Evolutionary conservation across 2,329 filamentous ascomycete species (phyloP), one percentile per base, ranked within the genome.

Genomic region (Zalaria obscura): DNA sequence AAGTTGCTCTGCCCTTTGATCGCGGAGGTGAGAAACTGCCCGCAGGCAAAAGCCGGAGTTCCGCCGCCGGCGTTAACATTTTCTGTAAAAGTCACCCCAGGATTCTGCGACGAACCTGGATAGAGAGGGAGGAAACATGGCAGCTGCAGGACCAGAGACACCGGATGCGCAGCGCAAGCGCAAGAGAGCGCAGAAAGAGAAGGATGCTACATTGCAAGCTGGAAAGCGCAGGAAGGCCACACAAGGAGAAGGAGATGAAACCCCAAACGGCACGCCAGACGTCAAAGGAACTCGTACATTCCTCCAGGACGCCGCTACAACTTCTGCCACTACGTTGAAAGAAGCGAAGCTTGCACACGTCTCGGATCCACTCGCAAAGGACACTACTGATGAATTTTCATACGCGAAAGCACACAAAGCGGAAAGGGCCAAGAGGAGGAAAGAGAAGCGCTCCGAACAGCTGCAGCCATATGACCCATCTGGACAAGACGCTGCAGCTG

Each of bases 181-280:
- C 37, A 46, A 46, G 41, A 40, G 41, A 27, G 36, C 39, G 5
- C 38, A 45, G 27, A 40, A 40, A 26, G 42, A 47, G 26, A 44
- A 46, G 37, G 41, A 32, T 7, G 29, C 7, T 18, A 18, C 18
- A 18, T 18, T 18, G 18, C 18, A 18, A 18, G 44, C 37, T 41
- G 44, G 41, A 40, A 38, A 27, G 36, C 39, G 5, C 38, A 45
- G 27, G 37, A 40, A 26, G 42, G 45, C 18, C 40, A 46, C 33
- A 37, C 7, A n/a, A n/a, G n/a, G 29, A 32, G 29, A n/a, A 32
- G 29, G 29, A 32, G 29, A 32, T 7, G n/a, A 7, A 32, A 32
- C 29, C 7, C 29, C 29, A 32, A 7, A 7, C 7, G 29, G n/a
- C 7, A n/a, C 29, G 7, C n/a, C 29, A n/a, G 29, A 32, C 7